A percentile compares a stretch with the other conserved stretches of the same genome.
phyloP scores from a whole-genome alignment of 306 rosid species.

The Glycyrrhiza uralensis region DNA sequence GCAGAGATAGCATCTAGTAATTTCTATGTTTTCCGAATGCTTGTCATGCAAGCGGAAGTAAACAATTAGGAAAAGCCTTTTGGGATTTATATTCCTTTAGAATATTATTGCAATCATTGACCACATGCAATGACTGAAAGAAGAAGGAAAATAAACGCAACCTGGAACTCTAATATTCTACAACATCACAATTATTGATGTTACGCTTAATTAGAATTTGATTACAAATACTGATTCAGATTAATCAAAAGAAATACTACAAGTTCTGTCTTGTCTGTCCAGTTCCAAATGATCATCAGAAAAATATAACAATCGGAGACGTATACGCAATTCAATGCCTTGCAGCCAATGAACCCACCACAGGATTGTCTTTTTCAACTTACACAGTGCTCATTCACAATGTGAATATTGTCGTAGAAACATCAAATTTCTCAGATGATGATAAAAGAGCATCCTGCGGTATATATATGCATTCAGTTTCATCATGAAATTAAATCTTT shows the following conservation, averaged over 20 bases:
- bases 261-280: not conserved
- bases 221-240: not conserved
- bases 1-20: not conserved
- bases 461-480: not conserved
- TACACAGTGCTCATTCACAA: conserved; percentile 35
- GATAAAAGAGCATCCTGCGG: conserved; percentile 68
- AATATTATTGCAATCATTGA: not conserved
- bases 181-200: not conserved
- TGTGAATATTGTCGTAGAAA: conserved; percentile 28
- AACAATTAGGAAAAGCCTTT: not conserved
- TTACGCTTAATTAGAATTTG: conserved; percentile 2
- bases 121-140: not conserved
- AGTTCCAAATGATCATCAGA: not conserved
- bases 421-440: conserved; percentile 52
- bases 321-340: not conserved
- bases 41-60: not conserved
- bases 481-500: not conserved
- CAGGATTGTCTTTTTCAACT: not conserved
- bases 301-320: not conserved
- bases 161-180: not conserved
- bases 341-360: not conserved
- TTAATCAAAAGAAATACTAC: not conserved
- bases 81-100: not conserved
- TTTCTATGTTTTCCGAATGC: not conserved
- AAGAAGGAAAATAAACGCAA: no score